Conservation (phyloP, 108 stramenopile genomes). For the Nannochloropsis oceanica region DNA sequence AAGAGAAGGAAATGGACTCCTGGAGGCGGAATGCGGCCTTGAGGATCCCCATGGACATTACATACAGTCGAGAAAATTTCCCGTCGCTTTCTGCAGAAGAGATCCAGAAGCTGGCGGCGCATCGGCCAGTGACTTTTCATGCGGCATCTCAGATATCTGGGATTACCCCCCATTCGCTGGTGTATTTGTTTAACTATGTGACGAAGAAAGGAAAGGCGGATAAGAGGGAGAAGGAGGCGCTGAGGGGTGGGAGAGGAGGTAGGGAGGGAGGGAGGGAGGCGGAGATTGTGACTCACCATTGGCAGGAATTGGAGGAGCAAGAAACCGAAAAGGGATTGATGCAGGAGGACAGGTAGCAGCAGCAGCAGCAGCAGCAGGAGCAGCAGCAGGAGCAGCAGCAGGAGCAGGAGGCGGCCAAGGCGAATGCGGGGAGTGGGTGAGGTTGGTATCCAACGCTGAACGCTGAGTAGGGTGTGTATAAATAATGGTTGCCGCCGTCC, state of each 20-base stretch:
- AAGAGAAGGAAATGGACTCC: conserved; percentile 80
- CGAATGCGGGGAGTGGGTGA: too few species aligned
- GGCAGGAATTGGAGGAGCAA: conserved; percentile 16
- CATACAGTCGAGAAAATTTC: conserved; percentile 54
- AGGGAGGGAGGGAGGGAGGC: conserved; percentile 2
- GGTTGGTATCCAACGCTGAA: too few species aligned
- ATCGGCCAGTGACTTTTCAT: conserved; percentile 65
- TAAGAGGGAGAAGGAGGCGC: conserved; percentile 29
- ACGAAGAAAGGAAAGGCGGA: conserved; percentile 34
- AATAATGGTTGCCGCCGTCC: too few species aligned
- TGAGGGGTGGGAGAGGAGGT: not conserved
- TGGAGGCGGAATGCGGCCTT: conserved; percentile 70
- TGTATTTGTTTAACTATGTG: conserved; percentile 79
- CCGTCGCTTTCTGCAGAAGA: conserved; percentile 82
- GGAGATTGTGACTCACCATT: conserved; percentile 21
- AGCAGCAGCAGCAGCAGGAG: too few species aligned
- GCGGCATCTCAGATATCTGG: conserved; percentile 84
- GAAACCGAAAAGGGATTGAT: not conserved
- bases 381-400: too few species aligned
- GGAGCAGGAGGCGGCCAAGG: too few species aligned
- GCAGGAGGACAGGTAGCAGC: not conserved
- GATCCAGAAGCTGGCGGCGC: conserved; percentile 50
- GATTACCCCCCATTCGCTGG: conserved; percentile 74
- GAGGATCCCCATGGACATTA: conserved; percentile 67
- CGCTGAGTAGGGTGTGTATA: too few species aligned